Conservation (phyloP, 2,329 filamentous ascomycete genomes). For the Epichloe sp. region DNA sequence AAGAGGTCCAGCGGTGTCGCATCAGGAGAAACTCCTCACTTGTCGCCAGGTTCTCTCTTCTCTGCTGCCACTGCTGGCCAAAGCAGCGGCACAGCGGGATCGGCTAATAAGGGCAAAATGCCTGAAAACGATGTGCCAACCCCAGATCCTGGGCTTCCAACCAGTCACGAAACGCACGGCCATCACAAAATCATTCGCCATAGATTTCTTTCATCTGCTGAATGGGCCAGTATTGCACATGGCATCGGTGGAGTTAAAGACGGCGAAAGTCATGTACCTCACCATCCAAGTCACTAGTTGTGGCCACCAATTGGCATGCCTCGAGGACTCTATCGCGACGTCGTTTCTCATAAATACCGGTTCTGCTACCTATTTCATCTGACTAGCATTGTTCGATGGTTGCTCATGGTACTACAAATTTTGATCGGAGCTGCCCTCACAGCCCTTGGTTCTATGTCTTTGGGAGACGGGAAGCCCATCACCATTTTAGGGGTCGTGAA, state of each 20-base stretch:
- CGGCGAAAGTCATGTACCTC: constrained; percentile 27
- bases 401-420: constrained; percentile 35
- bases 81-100: neutral
- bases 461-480: constrained; percentile 25
- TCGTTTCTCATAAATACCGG: constrained; percentile 30
- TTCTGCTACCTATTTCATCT: constrained; percentile 31
- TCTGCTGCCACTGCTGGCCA: neutral
- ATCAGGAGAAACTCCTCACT: neutral
- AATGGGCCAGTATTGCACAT: constrained; percentile 35
- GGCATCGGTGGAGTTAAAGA: constrained; percentile 33
- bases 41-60: neutral
- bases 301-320: constrained; percentile 36
- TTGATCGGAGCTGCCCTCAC: constrained; percentile 35
- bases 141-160: neutral
- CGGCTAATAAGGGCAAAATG: neutral
- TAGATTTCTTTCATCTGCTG: constrained; percentile 28
- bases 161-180: constrained; percentile 5
- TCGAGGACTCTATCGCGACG: constrained; percentile 35
- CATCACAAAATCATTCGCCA: constrained; percentile 13
- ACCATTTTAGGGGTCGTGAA: constrained; percentile 37
- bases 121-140: neutral
- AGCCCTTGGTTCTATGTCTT: constrained; percentile 32
- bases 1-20: neutral
- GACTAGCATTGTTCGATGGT: constrained; percentile 30
- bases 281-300: constrained; percentile 27